Percentiles rank a stretch among this genome's conserved stretches.
phyloP scores from a whole-genome alignment of 768 basidiomycete species.

The Phaeotremella fagi region DNA sequence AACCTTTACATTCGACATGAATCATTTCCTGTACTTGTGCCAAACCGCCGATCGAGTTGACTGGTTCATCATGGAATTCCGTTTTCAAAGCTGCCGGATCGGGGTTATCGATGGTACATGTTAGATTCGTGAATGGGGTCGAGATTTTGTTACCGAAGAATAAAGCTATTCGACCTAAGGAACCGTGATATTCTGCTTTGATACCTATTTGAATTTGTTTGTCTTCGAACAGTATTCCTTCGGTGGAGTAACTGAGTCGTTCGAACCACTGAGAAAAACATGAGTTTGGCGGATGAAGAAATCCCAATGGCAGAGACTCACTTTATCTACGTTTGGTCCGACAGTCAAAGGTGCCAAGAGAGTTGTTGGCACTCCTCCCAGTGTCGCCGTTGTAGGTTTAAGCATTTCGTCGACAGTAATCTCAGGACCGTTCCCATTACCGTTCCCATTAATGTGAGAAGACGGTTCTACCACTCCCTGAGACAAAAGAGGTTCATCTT shows the following conservation, averaged over 20 bases:
- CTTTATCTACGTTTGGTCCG: constrained; percentile 65
- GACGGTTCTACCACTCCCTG: background rate
- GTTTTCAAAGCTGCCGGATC: constrained; percentile 72
- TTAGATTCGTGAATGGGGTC: constrained; percentile 83
- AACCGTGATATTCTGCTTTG: constrained; percentile 93
- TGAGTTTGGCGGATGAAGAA: background rate
- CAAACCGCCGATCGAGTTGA: constrained; percentile 69
- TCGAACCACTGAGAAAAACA: constrained; percentile 61
- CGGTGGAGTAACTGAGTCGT: constrained; percentile 68
- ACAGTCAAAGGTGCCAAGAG: constrained; percentile 57
- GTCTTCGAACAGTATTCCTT: constrained; percentile 94
- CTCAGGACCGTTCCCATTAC: constrained; percentile 9
- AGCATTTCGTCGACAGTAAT: too few relatives aligned
- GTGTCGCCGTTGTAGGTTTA: constrained; percentile 15
- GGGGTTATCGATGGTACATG: constrained; percentile 65
- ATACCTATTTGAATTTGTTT: constrained; percentile 90
- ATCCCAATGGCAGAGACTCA: constrained; percentile 13
- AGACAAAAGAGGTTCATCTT: constrained; percentile 39
- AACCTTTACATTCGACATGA: constrained; percentile 89
- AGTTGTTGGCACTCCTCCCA: constrained; percentile 34
- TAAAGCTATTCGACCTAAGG: constrained; percentile 85
- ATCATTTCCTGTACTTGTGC: constrained; percentile 89
- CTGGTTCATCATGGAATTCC: constrained; percentile 85
- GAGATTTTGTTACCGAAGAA: constrained; percentile 95
- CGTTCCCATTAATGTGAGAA: background rate